Evolutionary conservation across 805 yeast species (phyloP), one percentile per base, ranked within the genome.

Genomic region (Nakazawaea populi): DNA sequence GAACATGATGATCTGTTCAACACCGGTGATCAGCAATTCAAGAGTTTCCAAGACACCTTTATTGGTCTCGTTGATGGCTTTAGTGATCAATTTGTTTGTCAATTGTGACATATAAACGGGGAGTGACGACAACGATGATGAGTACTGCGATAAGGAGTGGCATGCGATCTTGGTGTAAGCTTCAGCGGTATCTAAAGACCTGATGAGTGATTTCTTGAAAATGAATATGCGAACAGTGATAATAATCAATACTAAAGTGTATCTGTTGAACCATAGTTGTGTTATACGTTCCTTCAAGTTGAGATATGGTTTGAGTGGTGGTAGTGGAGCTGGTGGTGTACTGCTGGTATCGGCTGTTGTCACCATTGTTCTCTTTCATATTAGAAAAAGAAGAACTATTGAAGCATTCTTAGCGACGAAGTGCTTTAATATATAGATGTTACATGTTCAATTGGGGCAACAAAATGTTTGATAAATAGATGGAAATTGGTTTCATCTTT

Each of bases 191-290:
- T 60, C 56, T 2, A 87, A 57, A 0, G 80, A 71, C 8, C 69
- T 53, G 11, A 61, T 47, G 1, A 89, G 58, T 0, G 85, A 70
- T 4, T 55, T 61, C 18, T 74, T 68, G 58, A 90, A 87, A 1
- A 90, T 61, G 3, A 72, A 56, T 2, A 91, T 58, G 58, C 89
- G 89, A 4, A 87, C 55, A 1, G 82, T 67, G 8, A 85, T 70
- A 1, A 92, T 62, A 0, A 79, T 56, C 11, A 84, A 52, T 1
- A 80, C 59, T 1, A 90, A 52, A 0, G 95, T 76, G 59, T 78
- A 80, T 52, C 80, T 76, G 60, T 89, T 87, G 24, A 87, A 60
- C 80, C 87, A 81, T 7, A 78, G 64, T 58, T 87, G 94, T 4
- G 87, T 74, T 6, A 85, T 56, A 44, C 78, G 62, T 53, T 85